Evolutionary conservation across 257 asterid species (phyloP), one percentile per base, ranked within the genome.

Genomic region (Echium plantagineum): DNA sequence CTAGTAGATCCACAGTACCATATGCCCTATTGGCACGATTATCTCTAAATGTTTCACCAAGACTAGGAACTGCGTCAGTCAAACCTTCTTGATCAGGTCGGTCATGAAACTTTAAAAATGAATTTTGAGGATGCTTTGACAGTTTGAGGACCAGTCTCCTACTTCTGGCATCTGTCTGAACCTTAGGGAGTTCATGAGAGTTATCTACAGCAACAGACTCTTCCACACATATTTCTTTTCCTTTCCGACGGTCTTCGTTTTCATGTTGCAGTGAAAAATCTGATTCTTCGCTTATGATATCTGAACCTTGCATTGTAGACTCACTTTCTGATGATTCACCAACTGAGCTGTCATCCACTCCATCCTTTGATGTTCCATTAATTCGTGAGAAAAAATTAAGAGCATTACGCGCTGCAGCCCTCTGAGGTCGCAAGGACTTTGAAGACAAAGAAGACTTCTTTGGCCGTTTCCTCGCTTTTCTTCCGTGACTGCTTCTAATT

Each of bases 381-480:
- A 84, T 89, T 66, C 82, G 85, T 21, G 99, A 84, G 75, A 93
- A 89, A 59, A 89, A 66, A 80, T 86, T 82, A 80, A 89, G 97
- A 28, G 99, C 99, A 69, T 93, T 93, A 74, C 89, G 82, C 15
- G 99, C 97, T 68, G 99, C 97, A 74, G 94, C 96, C 75, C 99
- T 81, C 75, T 63, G 94, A 74, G 99, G 99, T 72, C 99, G 82
- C n/a, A 78, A 52, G 24, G 69, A 78, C 74, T 84, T 86, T 15
- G 85, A 35, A 35, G 38, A 31, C 9, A 5, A 7, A 31, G 38
- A 31, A 5, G 46, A 35, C 49, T 42, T 42, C 49, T 42, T 42
- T 13, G 49, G 13, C 49, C 49, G 16, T 42, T 42, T 42, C 49
- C 70, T 62, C 58, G 52, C 49, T 53, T 21, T 67, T 63, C 72